A percentile compares a stretch with the other conserved stretches of the same genome.
These are phyloP conservation scores for Candida sp. DNA, from an alignment of 1,139 yeast species.

Conservation along the genomic window DNA sequence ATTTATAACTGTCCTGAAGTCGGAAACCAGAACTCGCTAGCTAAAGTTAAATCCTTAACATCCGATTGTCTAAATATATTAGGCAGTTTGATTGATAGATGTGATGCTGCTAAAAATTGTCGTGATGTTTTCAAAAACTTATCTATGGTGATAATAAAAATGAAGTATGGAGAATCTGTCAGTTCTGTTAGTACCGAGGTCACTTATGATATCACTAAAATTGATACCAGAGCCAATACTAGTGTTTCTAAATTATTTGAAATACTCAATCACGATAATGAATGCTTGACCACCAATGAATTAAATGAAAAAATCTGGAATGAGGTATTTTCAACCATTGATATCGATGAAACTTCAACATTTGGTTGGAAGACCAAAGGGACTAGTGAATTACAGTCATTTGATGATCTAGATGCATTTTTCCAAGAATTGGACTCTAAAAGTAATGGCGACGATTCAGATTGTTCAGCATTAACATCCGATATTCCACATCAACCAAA, in stretches of 20 bases:
- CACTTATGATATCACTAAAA: slow-evolving; percentile 13
- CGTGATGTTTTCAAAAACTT: slow-evolving; percentile 69
- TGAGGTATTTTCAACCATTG: background rate
- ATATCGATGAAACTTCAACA: slow-evolving; percentile 11
- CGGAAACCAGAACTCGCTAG: slow-evolving; percentile 42
- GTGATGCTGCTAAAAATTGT: slow-evolving; percentile 78
- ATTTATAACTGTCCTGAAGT: slow-evolving; percentile 64
- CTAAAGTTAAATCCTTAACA: slow-evolving; percentile 54
- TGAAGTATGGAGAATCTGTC: slow-evolving; percentile 49
- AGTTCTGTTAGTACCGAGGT: slow-evolving; percentile 13
- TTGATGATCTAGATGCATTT: slow-evolving; percentile 31
- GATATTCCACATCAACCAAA: slow-evolving; percentile 6
- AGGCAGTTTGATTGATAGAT: slow-evolving; percentile 58
- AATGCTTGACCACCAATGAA: background rate
- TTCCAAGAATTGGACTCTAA: slow-evolving; percentile 38
- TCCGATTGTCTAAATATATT: slow-evolving; percentile 60
- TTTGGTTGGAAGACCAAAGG: slow-evolving; percentile 26
- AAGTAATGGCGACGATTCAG: slow-evolving; percentile 9
- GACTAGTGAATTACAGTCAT: slow-evolving; percentile 9
- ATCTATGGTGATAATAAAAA: slow-evolving; percentile 65
- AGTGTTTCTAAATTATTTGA: slow-evolving; percentile 39
- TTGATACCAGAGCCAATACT: slow-evolving; percentile 31
- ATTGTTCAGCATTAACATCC: background rate
- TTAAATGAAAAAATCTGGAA: slow-evolving; percentile 2
- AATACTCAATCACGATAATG: slow-evolving; percentile 14